These are phyloP conservation scores for Tylopilus sp. DNA, from an alignment of 768 basidiomycete species.

Conservation along the genomic window DNA sequence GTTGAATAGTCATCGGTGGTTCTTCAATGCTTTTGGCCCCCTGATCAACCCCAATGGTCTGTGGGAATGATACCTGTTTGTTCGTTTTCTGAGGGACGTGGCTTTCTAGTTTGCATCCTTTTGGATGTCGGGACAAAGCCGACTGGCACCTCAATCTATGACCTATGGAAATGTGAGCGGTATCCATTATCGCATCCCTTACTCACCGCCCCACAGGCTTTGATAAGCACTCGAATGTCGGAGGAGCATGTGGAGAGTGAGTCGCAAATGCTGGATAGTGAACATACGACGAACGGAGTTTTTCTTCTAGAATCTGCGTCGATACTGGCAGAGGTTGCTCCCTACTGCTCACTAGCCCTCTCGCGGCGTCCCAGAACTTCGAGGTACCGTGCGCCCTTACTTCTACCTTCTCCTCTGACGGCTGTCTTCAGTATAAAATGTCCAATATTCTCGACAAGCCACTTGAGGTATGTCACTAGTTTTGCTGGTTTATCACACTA, in stretches of 20 bases:
- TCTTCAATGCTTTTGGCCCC: constrained; percentile 94
- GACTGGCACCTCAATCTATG: constrained; percentile 90
- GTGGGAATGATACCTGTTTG: constrained; percentile 1
- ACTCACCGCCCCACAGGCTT: constrained; percentile 43
- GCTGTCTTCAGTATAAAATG: constrained; percentile 72
- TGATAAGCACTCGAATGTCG: constrained; percentile 80
- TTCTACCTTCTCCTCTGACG: background rate
- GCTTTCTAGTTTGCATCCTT: constrained; percentile 69
- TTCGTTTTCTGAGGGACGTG: background rate
- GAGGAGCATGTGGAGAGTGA: constrained; percentile 94
- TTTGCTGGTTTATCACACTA: background rate
- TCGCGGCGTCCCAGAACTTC: constrained; percentile 94
- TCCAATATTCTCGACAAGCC: constrained; percentile 96
- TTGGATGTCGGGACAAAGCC: constrained; percentile 97
- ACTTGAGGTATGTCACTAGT: constrained; percentile 62
- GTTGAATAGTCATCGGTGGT: constrained; percentile 94
- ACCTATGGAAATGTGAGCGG: constrained; percentile 84
- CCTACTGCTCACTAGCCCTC: constrained; percentile 66
- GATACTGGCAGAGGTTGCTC: constrained; percentile 73
- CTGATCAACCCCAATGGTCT: constrained; percentile 79
- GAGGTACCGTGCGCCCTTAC: constrained; percentile 45
- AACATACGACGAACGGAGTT: background rate
- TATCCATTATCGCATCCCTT: background rate
- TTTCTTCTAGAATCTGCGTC: constrained; percentile 63
- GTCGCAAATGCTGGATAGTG: constrained; percentile 13